Conservation (phyloP, 2,329 filamentous ascomycete genomes). For the Calonectria fujianensis region DNA sequence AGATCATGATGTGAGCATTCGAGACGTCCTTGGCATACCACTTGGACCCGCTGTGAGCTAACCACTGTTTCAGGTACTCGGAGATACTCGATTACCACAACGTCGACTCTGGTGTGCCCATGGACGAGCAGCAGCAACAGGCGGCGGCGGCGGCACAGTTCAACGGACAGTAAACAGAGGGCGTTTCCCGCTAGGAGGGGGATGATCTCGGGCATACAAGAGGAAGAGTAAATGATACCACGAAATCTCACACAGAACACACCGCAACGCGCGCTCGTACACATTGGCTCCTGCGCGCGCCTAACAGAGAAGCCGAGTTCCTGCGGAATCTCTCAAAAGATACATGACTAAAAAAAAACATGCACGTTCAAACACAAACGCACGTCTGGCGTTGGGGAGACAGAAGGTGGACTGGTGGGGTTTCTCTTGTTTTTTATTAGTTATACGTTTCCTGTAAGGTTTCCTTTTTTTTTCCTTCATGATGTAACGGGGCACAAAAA, state of each 20-base stretch:
- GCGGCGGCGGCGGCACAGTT: constrained; percentile 49
- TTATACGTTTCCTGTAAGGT: constrained; percentile 46
- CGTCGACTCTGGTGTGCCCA: constrained; percentile 75
- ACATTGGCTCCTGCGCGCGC: constrained; percentile 26
- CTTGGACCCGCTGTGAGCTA: constrained; percentile 5
- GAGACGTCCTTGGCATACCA: not conserved
- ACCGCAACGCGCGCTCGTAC: constrained; percentile 38
- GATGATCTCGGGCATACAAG: constrained; percentile 47
- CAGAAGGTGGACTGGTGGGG: constrained; percentile 45
- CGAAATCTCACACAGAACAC: constrained; percentile 55
- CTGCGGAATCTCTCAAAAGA: constrained; percentile 36
- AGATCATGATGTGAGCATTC: constrained; percentile 96
- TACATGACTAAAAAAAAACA: constrained; percentile 40
- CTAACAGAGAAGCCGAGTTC: constrained; percentile 27
- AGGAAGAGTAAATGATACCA: constrained; percentile 60
- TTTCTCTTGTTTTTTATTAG: constrained; percentile 41
- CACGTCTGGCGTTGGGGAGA: constrained; percentile 58
- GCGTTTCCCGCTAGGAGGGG: constrained; percentile 56
- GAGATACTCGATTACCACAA: constrained; percentile 99
- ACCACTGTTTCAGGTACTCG: constrained; percentile 83
- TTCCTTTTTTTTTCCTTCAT: constrained; percentile 39
- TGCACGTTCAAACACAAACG: constrained; percentile 48
- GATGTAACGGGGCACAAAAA: constrained; percentile 53
- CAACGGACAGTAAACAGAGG: constrained; percentile 58
- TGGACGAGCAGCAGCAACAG: constrained; percentile 61